Evolutionary conservation across 225 moss, liverwort and hornwort species (phyloP).

Genomic region (Pseudoscleropodium purum): DNA sequence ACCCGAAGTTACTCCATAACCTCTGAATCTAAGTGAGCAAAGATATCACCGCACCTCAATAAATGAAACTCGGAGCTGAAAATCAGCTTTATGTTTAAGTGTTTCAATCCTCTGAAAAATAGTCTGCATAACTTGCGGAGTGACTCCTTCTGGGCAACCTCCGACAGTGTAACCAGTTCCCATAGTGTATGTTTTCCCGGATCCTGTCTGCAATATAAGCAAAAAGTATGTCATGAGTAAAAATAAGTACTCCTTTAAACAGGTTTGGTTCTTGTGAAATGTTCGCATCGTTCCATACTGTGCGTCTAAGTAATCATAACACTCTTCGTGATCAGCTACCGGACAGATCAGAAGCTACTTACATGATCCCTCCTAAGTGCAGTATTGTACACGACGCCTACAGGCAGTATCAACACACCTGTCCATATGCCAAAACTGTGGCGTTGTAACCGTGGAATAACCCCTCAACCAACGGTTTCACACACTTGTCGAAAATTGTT

Average conservation of each 20-base stretch:
- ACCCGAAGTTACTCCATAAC: background rate
- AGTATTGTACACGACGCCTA: no score
- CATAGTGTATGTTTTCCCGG: slow-evolving; percentile 95
- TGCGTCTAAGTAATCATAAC: background rate
- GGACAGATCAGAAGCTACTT: background rate
- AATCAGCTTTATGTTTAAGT: slow-evolving; percentile 73
- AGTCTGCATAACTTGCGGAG: slow-evolving; percentile 86
- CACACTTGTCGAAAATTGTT: slow-evolving; percentile 77
- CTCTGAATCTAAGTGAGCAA: background rate
- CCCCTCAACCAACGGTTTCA: slow-evolving; percentile 88
- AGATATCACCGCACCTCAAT: slow-evolving; percentile 57
- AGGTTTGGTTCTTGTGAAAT: background rate
- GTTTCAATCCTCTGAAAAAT: slow-evolving; percentile 69
- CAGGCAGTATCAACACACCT: slow-evolving; percentile 37
- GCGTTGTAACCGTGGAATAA: slow-evolving; percentile 95
- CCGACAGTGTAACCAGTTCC: slow-evolving; percentile 89
- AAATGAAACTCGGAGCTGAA: slow-evolving; percentile 92
- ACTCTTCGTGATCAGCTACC: background rate
- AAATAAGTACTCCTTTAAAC: background rate
- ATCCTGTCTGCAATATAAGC: slow-evolving; percentile 62
- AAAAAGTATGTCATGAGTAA: background rate
- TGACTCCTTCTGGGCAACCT: slow-evolving; percentile 73
- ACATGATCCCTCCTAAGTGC: background rate
- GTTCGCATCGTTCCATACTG: background rate
- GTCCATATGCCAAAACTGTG: slow-evolving; percentile 96